These are phyloP conservation scores for Globisporangium iwayamae DNA, from an alignment of 352 stramenopile species.

Conservation along the genomic window DNA sequence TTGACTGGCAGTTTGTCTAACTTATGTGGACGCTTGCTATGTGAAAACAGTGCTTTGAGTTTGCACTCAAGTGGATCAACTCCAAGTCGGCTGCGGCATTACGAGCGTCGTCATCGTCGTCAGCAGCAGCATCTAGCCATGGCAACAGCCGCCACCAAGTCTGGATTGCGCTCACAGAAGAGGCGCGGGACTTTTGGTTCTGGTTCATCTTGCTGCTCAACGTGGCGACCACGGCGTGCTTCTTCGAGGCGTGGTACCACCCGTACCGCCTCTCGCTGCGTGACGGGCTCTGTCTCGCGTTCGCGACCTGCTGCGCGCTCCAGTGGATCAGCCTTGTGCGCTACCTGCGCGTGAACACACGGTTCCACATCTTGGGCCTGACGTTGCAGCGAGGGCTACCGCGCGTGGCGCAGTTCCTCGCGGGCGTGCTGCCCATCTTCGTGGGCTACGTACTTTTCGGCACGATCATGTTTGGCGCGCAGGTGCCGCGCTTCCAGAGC, in stretches of 20 bases:
- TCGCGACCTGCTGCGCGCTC: conserved; percentile 61
- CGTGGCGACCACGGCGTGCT: conserved; percentile 40
- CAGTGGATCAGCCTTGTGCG: conserved; percentile 77
- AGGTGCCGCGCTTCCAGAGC: conserved; percentile 73
- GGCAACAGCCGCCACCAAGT: neutral
- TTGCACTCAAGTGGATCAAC: conserved; percentile 38
- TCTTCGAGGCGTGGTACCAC: conserved; percentile 51
- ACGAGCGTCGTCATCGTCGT: conserved; percentile 7
- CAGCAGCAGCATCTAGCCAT: neutral
- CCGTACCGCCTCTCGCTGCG: conserved; percentile 50
- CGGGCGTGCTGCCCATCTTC: conserved; percentile 81
- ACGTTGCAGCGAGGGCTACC: conserved; percentile 69
- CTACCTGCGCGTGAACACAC: conserved; percentile 63
- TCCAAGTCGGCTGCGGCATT: conserved; percentile 18
- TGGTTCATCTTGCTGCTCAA: conserved; percentile 56
- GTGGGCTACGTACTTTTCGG: conserved; percentile 84
- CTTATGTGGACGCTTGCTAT: neutral
- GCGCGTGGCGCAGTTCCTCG: conserved; percentile 74
- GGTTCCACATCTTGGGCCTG: conserved; percentile 75
- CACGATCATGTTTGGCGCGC: conserved; percentile 83
- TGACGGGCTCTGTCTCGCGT: conserved; percentile 54
- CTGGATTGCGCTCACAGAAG: conserved; percentile 16
- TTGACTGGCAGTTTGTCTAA: neutral
- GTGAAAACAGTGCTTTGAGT: conserved; percentile 32
- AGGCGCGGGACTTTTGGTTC: conserved; percentile 59